Percentiles rank a stretch among this genome's conserved stretches.
These are phyloP conservation scores for Heritiera littoralis DNA, from an alignment of 345 rosid genomes.

Conservation along the genomic window DNA sequence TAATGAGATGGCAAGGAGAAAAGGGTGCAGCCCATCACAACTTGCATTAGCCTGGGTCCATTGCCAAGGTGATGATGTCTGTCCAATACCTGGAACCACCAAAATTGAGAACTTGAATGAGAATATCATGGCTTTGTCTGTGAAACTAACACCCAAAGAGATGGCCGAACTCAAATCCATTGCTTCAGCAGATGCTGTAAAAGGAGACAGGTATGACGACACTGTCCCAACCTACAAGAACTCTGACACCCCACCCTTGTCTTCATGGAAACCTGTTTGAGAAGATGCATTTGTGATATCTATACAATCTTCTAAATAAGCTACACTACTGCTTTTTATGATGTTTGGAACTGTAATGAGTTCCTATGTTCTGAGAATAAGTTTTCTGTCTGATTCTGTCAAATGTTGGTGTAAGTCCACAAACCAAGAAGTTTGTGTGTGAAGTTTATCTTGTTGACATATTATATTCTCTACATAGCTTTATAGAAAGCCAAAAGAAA, in stretches of 20 bases:
- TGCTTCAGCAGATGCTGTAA: conserved; percentile 38
- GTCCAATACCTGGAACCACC: conserved; percentile 36
- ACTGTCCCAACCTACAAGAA: conserved; percentile 26
- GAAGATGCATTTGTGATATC: neutral
- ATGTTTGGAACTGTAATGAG: neutral
- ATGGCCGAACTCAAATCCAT: conserved; percentile 56
- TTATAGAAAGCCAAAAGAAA: neutral
- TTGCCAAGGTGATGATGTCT: conserved; percentile 11
- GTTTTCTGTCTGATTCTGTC: neutral
- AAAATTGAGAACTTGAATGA: conserved; percentile 55
- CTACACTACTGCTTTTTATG: neutral
- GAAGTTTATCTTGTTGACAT: neutral
- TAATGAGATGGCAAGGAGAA: conserved; percentile 45
- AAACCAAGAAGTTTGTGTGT: neutral
- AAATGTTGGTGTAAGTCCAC: neutral
- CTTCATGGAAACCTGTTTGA: conserved; percentile 49
- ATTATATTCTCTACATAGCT: too few species aligned
- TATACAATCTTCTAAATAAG: neutral
- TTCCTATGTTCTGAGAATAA: neutral
- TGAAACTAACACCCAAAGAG: conserved; percentile 54
- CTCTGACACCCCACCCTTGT: conserved; percentile 55
- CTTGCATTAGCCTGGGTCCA: conserved; percentile 74
- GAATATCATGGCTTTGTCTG: conserved; percentile 57
- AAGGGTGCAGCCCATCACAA: conserved; percentile 61
- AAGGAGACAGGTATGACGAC: conserved; percentile 39